Percentiles rank a stretch among this genome's conserved stretches.
Evolutionary conservation across 495 filamentous ascomycete species (phyloP).

Genomic region (Umbilicaria muhlenbergii): DNA sequence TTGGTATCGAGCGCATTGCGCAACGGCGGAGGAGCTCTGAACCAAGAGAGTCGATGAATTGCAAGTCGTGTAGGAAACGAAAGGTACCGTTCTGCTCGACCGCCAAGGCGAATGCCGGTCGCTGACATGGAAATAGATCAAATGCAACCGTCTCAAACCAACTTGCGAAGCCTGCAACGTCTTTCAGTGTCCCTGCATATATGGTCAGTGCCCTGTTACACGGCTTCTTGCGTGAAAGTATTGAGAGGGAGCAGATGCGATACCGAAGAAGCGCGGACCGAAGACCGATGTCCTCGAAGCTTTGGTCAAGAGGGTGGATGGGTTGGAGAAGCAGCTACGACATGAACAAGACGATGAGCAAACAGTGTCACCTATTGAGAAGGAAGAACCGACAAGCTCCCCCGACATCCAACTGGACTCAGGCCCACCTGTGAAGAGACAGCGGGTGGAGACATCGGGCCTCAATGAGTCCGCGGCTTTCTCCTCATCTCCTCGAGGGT

Average conservation of each 20-base stretch:
- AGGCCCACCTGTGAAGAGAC: slow-evolving; percentile 7
- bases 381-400: slow-evolving; percentile 13
- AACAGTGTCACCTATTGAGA: slow-evolving; percentile 24
- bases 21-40: slow-evolving; percentile 56
- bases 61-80: slow-evolving; percentile 80
- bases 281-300: slow-evolving; percentile 83
- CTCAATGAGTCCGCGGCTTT: no score
- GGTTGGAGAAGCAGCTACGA: slow-evolving; percentile 63
- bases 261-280: slow-evolving; percentile 76
- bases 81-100: slow-evolving; percentile 36
- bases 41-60: slow-evolving; percentile 82
- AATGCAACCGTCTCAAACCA: slow-evolving; percentile 72
- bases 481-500: no score
- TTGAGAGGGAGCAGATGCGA: slow-evolving; percentile 44
- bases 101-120: background rate
- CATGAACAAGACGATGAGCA: slow-evolving; percentile 34
- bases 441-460: no score
- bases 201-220: slow-evolving; percentile 39
- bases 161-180: slow-evolving; percentile 80
- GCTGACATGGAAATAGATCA: slow-evolving; percentile 40
- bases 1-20: slow-evolving; percentile 72
- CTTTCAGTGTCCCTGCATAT: slow-evolving; percentile 77
- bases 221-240: background rate
- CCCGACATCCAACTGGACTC: slow-evolving; percentile 7
- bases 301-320: slow-evolving; percentile 67